These are phyloP conservation scores for Sanguinoderma infundibulare DNA, from an alignment of 1,284 basidiomycete species.

Conservation along the genomic window DNA sequence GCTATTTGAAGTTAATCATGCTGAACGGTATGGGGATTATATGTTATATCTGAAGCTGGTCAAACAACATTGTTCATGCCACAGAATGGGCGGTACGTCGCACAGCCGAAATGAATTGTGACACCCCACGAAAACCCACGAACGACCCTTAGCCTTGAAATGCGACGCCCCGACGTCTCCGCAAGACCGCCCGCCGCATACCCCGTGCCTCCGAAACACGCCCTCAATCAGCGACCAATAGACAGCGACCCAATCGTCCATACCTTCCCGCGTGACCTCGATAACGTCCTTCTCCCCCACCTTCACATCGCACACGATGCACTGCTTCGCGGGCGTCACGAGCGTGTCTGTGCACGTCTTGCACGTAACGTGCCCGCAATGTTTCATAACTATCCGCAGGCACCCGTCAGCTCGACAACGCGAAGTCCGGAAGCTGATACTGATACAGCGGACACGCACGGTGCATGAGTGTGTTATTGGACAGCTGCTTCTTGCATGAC, in stretches of 20 bases:
- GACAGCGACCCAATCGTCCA: conserved; percentile 23
- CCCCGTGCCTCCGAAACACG: conserved; percentile 69
- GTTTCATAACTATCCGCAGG: conserved; percentile 66
- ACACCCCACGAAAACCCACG: too few species aligned
- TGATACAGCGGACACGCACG: conserved; percentile 49
- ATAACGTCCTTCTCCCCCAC: conserved; percentile 73
- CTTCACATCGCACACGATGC: conserved; percentile 78
- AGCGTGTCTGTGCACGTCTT: conserved; percentile 86
- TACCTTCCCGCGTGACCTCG: conserved; percentile 81
- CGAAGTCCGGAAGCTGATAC: background rate
- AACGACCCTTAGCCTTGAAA: conserved; percentile 66
- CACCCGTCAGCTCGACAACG: background rate
- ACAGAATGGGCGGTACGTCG: background rate
- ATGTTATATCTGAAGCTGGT: background rate
- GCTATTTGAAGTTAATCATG: too few species aligned
- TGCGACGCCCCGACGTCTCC: conserved; percentile 77
- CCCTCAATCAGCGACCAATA: background rate
- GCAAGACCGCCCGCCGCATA: conserved; percentile 90
- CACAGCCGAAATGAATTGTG: background rate
- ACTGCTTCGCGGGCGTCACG: conserved; percentile 74
- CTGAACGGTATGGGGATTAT: too few species aligned
- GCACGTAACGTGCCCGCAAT: conserved; percentile 87
- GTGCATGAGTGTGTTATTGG: conserved; percentile 75
- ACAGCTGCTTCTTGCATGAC: conserved; percentile 87
- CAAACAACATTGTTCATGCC: background rate